phyloP scores from a whole-genome alignment of 179 eudicot genomes.

The Camellia oleifera region DNA sequence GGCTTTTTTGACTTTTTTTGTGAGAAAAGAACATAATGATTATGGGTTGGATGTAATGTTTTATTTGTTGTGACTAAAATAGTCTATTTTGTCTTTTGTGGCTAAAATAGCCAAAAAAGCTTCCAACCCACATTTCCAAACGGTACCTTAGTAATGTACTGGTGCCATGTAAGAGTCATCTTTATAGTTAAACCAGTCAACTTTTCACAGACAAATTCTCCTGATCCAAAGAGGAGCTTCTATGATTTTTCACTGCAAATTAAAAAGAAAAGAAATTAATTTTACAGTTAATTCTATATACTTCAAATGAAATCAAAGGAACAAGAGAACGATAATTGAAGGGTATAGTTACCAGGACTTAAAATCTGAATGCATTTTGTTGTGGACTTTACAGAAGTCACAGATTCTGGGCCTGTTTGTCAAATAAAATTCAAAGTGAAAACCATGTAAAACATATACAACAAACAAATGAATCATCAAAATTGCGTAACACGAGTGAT shows the following conservation, averaged over 20 bases:
- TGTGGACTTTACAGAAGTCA: conserved; percentile 58
- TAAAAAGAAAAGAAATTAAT: not conserved
- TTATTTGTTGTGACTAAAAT: too few species aligned
- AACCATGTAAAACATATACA: too few species aligned
- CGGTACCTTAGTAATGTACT: too few species aligned
- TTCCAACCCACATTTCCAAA: too few species aligned
- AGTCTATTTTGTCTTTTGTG: too few species aligned
- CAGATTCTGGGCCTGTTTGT: conserved; percentile 32
- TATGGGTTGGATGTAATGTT: too few species aligned
- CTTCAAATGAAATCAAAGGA: not conserved
- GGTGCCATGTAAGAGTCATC: conserved; percentile 5
- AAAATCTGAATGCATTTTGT: conserved; percentile 56
- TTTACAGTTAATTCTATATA: not conserved
- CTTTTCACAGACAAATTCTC: conserved; percentile 21
- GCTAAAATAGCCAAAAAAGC: too few species aligned
- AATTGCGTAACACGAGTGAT: too few species aligned
- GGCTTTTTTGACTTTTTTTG: too few species aligned
- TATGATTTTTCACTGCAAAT: conserved; percentile 39
- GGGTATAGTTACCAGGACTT: conserved; percentile 62
- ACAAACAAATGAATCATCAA: too few species aligned
- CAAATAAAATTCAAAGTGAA: too few species aligned
- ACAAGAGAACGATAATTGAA: not conserved
- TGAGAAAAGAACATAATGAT: too few species aligned
- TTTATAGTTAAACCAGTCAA: conserved; percentile 16
- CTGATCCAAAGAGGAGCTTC: conserved; percentile 20